Percentiles rank a stretch among this genome's conserved stretches.
Conservation (phyloP, 805 yeast species). For the Saccharomycopsis fibuligera region DNA sequence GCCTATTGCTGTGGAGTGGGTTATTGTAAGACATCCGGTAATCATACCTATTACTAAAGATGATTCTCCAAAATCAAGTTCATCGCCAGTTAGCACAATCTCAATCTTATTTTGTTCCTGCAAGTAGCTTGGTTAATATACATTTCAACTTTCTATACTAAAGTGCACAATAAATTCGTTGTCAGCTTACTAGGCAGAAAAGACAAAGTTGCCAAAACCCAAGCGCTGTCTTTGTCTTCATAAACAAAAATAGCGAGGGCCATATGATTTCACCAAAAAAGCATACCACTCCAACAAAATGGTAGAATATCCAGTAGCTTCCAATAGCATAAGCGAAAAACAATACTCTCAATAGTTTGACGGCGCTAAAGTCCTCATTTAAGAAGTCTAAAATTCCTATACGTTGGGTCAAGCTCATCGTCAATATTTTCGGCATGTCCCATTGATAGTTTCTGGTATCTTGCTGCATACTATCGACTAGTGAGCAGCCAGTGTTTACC, state of each 20-base stretch:
- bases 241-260: slow-evolving; percentile 16
- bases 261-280: slow-evolving; percentile 2
- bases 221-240: slow-evolving; percentile 6
- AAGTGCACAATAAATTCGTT: not conserved
- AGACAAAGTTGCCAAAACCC: slow-evolving; percentile 18
- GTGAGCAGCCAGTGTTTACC: too few species aligned
- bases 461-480: too few species aligned
- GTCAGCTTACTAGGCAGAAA: slow-evolving; percentile 10
- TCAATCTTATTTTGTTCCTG: slow-evolving; percentile 19
- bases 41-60: slow-evolving; percentile 12
- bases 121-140: not conserved
- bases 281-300: slow-evolving; percentile 7
- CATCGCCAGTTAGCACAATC: slow-evolving; percentile 18
- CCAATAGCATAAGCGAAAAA: not conserved
- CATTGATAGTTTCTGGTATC: too few species aligned
- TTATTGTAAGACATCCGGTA: not conserved
- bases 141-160: not conserved
- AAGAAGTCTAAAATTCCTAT: too few species aligned
- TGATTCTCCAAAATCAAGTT: slow-evolving; percentile 9
- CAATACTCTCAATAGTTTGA: slow-evolving; percentile 1
- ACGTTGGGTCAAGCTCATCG: too few species aligned
- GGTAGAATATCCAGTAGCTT: slow-evolving; percentile 10
- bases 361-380: not conserved
- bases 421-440: too few species aligned
- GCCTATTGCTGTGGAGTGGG: not conserved